Evolutionary conservation across 495 filamentous ascomycete genomes (phyloP).

Genomic region (Choiromyces venosus): DNA sequence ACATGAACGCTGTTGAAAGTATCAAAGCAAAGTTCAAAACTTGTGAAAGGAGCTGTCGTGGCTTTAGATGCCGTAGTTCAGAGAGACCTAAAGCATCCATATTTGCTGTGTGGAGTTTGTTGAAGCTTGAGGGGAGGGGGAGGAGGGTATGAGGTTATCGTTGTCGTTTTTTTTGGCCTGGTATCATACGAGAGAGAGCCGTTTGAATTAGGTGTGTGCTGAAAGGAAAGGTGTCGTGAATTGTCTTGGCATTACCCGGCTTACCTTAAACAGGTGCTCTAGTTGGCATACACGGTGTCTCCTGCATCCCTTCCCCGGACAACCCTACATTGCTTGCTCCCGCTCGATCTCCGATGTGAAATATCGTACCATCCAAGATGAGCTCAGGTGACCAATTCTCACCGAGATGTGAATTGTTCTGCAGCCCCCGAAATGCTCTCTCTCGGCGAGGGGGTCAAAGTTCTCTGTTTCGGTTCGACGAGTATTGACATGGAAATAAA

Average conservation of each 20-base stretch:
- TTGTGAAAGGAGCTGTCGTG: slow-evolving; percentile 81
- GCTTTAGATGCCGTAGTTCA: slow-evolving; percentile 49
- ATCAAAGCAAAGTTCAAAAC: slow-evolving; percentile 92
- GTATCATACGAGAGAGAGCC: not conserved
- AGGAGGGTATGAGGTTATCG: not conserved
- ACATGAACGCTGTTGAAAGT: slow-evolving; percentile 92
- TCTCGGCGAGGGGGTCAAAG: not conserved
- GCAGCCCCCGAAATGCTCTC: not conserved
- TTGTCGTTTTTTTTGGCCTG: not conserved
- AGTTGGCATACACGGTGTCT: not conserved
- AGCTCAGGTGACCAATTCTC: not conserved
- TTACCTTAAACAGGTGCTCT: not conserved
- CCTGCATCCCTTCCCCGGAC: not conserved
- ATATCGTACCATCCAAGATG: not conserved
- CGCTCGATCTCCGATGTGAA: not conserved
- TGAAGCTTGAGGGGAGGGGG: not conserved
- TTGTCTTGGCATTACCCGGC: not conserved
- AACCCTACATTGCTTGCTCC: not conserved
- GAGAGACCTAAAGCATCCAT: slow-evolving; percentile 34
- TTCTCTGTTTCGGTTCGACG: not conserved
- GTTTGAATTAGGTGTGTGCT: not conserved
- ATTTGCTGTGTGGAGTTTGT: not conserved
- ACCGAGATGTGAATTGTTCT: not conserved
- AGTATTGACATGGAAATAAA: not conserved
- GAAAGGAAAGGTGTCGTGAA: not conserved